Base-by-base conservation (phyloP, 2,329 filamentous ascomycete species). In the Samsoniella hepiali region DNA sequence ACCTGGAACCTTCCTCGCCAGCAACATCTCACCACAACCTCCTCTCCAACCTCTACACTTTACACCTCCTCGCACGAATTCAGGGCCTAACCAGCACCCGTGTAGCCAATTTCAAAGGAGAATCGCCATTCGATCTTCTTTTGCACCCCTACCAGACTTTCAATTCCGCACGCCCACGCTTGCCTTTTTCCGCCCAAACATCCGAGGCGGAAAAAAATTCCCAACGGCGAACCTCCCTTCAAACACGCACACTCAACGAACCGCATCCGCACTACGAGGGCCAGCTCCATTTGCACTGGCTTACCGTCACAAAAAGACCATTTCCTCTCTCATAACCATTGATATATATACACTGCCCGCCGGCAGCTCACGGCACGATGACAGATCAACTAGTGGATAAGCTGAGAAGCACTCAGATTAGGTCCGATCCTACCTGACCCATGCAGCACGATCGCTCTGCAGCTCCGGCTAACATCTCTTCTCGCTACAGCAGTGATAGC, bases 311-410 rank as follows among this genome's bases (percentile, higher is more conserved):
- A 67, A 65, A 66, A 70, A 4, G 44, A 31, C 60, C 22, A 63
- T 34, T 34, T 36, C 27, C 17, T 51, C 32, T 47, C 44, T 27
- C 45, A 57, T 44, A 56, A 56, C 42, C 31, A 57, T 57, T 57
- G 53, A 63, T 57, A 63, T 36, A 62, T 27, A 63, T 63, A 70
- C 66, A 67, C 66, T 67, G 67, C 70, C 67, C 68, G 68, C 70
- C 66, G 67, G 62, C 61, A 67, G 68, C 70, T 68, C 67, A 70
- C 69, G 68, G 73, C 69, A 72, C 55, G 64, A 80, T 80, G 78
- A 73, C 78, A 69, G 78, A 80, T 71, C 76, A 78, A 72, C 72
- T 80, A 69, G 76, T 74, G 74, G 77, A 81, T 64, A 75, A 78
- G 74, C 73, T 81, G 67, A 75, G 75, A 73, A 75, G 70, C 67